These are phyloP conservation scores for Diaporthe batatas DNA, from an alignment of 2,329 filamentous ascomycete genomes.

Conservation along the genomic window DNA sequence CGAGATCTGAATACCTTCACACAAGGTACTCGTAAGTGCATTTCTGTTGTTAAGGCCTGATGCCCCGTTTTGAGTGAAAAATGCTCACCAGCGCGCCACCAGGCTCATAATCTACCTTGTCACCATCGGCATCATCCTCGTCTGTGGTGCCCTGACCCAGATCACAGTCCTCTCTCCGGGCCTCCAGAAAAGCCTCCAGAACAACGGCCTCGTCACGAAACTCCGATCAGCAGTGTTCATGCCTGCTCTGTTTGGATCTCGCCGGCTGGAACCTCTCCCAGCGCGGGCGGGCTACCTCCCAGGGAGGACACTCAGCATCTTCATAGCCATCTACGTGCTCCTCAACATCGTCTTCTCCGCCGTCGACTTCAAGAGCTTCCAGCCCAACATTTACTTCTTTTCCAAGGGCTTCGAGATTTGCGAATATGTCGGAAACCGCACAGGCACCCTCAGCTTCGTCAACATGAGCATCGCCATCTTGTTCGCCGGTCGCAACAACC, in stretches of 20 bases:
- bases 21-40: conserved; percentile 19
- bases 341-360: conserved; percentile 54
- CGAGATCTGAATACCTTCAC: conserved; percentile 25
- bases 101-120: conserved; percentile 13
- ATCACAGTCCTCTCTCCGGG: conserved; percentile 17
- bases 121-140: conserved; percentile 12
- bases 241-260: conserved; percentile 1
- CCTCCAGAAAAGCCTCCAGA: conserved; percentile 1
- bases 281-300: conserved; percentile 21
- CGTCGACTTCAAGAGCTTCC: conserved; percentile 47
- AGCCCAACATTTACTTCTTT: conserved; percentile 47
- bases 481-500: conserved; percentile 76
- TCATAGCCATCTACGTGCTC: conserved; percentile 55
- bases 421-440: conserved; percentile 71
- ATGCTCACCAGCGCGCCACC: neutral
- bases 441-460: conserved; percentile 73
- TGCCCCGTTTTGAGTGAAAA: neutral
- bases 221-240: conserved; percentile 12
- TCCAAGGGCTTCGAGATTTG: conserved; percentile 6
- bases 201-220: neutral
- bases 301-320: conserved; percentile 47
- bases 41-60: neutral
- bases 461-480: conserved; percentile 76
- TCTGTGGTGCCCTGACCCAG: conserved; percentile 14
- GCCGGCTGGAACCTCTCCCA: conserved; percentile 11